Percentiles rank a stretch among this genome's conserved stretches.
Conservation (phyloP, 2,329 filamentous ascomycete genomes). For the Conoideocrella luteorostrata region DNA sequence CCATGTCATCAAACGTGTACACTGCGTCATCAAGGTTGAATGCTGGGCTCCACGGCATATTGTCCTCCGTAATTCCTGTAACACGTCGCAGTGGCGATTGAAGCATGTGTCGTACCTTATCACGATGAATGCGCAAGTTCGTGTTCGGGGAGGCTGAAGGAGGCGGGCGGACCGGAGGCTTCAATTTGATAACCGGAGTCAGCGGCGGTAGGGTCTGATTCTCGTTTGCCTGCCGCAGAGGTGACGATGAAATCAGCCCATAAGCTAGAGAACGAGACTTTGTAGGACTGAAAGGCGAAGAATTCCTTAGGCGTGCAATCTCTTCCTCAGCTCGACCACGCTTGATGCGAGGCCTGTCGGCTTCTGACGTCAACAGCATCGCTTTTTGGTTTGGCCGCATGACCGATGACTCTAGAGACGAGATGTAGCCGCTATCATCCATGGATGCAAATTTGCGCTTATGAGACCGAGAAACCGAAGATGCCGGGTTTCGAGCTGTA, state of each 20-base stretch:
- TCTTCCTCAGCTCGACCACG: conserved; percentile 91
- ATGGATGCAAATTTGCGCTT: conserved; percentile 74
- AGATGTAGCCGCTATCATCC: conserved; percentile 94
- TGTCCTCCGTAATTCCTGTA: conserved; percentile 35
- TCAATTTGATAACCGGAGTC: conserved; percentile 79
- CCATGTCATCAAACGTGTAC: conserved; percentile 44
- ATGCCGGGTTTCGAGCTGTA: conserved; percentile 51
- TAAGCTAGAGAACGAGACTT: conserved; percentile 54
- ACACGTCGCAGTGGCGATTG: conserved; percentile 62
- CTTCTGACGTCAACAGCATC: conserved; percentile 68
- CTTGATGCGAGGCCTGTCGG: conserved; percentile 73
- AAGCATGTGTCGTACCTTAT: conserved; percentile 73
- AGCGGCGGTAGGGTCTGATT: conserved; percentile 66
- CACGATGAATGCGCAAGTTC: conserved; percentile 80
- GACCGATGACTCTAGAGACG: conserved; percentile 86
- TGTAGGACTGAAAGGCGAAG: conserved; percentile 86
- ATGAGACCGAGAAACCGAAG: conserved; percentile 60
- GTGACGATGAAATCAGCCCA: conserved; percentile 59
- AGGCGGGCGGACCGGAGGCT: conserved; percentile 45
- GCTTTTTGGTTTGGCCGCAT: conserved; percentile 62
- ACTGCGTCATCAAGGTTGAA: conserved; percentile 55
- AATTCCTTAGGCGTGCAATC: conserved; percentile 86
- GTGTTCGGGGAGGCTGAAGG: conserved; percentile 90
- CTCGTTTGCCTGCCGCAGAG: conserved; percentile 50
- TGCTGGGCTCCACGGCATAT: conserved; percentile 58